Evolutionary conservation across 768 basidiomycete species (phyloP).

Genomic region (Russula sp.): DNA sequence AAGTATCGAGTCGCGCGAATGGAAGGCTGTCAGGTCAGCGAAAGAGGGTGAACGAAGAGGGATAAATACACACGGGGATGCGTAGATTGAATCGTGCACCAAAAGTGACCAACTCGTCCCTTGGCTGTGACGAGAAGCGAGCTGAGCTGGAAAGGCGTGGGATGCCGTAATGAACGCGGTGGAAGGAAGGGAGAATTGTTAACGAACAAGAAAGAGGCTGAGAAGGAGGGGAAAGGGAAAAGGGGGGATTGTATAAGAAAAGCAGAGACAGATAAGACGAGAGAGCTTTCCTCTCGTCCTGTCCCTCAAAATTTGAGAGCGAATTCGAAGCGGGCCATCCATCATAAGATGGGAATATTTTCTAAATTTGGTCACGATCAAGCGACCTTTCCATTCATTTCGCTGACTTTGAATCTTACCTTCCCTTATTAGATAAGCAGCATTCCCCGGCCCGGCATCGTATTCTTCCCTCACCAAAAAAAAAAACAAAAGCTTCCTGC

Average conservation of each 20-base stretch:
- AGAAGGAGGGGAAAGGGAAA: not conserved
- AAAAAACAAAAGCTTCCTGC: too few species aligned
- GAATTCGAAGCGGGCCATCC: not conserved
- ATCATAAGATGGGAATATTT: not conserved
- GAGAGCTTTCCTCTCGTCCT: not conserved
- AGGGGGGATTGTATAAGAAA: too few species aligned
- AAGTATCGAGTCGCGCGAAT: not conserved
- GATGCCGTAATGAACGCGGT: not conserved
- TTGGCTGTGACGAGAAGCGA: slow-evolving; percentile 1
- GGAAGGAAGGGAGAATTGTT: not conserved
- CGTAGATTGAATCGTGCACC: not conserved
- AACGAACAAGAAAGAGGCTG: not conserved
- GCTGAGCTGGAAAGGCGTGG: not conserved
- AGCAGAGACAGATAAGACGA: not conserved
- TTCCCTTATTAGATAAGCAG: not conserved
- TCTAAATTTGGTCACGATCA: not conserved
- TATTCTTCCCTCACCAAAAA: too few species aligned
- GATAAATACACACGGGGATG: slow-evolving; percentile 3
- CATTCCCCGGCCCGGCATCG: too few species aligned
- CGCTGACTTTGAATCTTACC: not conserved
- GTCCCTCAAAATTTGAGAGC: too few species aligned
- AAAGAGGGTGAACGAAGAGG: not conserved
- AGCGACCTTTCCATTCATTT: slow-evolving; percentile 7
- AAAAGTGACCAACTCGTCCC: not conserved
- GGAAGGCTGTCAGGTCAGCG: slow-evolving; percentile 1